Percentiles rank a stretch among this genome's conserved stretches.
Evolutionary conservation across 2,329 filamentous ascomycete genomes (phyloP).

Genomic region (Cladophialophora carrionii): DNA sequence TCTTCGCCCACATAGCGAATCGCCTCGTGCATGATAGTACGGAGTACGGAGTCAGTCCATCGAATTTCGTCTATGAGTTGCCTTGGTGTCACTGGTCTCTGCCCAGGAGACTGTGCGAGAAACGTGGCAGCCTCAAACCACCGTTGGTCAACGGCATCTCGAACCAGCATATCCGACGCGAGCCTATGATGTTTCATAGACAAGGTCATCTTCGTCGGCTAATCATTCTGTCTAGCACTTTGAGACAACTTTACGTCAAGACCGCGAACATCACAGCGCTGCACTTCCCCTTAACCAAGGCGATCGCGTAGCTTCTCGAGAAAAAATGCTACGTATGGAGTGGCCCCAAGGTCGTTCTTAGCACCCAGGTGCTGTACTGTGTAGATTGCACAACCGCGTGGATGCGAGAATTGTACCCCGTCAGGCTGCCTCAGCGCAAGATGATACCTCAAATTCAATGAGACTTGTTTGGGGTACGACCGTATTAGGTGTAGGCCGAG

Average conservation of each 20-base stretch:
- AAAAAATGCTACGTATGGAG: neutral
- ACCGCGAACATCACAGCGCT: neutral
- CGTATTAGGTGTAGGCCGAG: neutral
- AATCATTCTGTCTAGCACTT: neutral
- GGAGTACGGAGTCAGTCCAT: neutral
- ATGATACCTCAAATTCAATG: neutral
- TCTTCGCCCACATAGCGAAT: conserved; percentile 23
- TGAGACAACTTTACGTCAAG: conserved; percentile 11
- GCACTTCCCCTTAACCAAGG: neutral
- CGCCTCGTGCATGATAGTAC: conserved; percentile 23
- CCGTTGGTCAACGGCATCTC: conserved; percentile 2
- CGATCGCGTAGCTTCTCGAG: neutral
- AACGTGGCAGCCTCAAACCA: conserved; percentile 18
- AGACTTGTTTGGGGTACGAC: neutral
- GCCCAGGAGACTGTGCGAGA: neutral
- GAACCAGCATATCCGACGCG: neutral
- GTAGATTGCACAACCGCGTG: neutral
- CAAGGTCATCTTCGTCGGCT: neutral
- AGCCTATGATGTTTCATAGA: conserved; percentile 5
- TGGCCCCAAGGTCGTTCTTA: neutral
- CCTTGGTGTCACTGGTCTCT: neutral
- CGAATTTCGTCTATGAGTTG: conserved; percentile 16
- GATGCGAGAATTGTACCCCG: neutral
- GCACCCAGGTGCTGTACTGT: neutral
- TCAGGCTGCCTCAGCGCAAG: conserved; percentile 3